These are phyloP conservation scores for Yarrowia bubula DNA, from an alignment of 805 yeast genomes.

Conservation along the genomic window DNA sequence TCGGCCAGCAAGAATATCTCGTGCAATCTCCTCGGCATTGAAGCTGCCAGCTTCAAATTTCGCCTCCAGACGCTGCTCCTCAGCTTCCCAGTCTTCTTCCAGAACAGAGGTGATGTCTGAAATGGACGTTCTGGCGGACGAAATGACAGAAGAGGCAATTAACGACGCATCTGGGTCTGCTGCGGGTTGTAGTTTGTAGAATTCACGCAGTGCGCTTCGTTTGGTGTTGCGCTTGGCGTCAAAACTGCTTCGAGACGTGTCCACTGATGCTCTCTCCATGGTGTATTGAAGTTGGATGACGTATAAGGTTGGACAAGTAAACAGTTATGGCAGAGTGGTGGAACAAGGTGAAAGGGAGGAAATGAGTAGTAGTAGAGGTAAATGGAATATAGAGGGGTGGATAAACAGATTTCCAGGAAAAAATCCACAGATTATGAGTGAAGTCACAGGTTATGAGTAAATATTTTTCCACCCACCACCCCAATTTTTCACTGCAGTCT, in stretches of 20 bases:
- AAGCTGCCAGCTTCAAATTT: constrained; percentile 12
- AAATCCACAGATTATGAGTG: neutral
- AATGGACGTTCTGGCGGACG: constrained; percentile 7
- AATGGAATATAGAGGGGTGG: no score
- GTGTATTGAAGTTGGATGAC: no score
- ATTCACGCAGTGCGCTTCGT: constrained; percentile 38
- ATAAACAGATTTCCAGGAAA: no score
- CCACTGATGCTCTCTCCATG: neutral
- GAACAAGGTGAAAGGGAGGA: neutral
- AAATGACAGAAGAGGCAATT: neutral
- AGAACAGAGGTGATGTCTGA: neutral
- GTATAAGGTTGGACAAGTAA: neutral
- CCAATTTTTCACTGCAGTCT: no score
- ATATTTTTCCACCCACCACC: neutral
- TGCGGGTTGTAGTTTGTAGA: constrained; percentile 36
- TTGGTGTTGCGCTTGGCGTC: constrained; percentile 2
- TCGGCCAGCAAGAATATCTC: neutral
- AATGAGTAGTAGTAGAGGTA: no score
- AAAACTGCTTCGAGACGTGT: neutral
- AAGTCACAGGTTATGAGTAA: neutral
- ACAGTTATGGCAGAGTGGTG: neutral
- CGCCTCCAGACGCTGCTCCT: constrained; percentile 4
- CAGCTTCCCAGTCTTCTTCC: constrained; percentile 10
- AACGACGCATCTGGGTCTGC: constrained; percentile 1
- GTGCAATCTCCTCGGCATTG: constrained; percentile 14